A percentile compares a stretch with the other conserved stretches of the same genome.
These are phyloP conservation scores for Neurospora tetraspora DNA, from an alignment of 495 filamentous ascomycete genomes.

Conservation along the genomic window DNA sequence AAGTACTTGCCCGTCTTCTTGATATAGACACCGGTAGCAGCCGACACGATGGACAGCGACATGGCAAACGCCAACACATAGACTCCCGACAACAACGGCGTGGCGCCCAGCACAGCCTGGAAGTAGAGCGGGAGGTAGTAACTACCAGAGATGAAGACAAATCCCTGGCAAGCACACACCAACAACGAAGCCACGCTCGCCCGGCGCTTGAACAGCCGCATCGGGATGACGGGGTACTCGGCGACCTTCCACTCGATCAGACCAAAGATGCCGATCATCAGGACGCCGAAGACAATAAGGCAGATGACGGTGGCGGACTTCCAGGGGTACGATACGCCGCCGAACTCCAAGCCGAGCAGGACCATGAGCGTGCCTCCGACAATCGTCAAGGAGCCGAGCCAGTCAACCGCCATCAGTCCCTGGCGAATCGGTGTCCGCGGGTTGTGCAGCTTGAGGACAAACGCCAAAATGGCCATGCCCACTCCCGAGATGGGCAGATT, in stretches of 20 bases:
- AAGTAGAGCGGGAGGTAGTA: slow-evolving; percentile 77
- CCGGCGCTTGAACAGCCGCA: slow-evolving; percentile 51
- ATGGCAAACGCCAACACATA: slow-evolving; percentile 69
- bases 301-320: slow-evolving; percentile 63
- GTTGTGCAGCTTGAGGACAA: slow-evolving; percentile 68
- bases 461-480: slow-evolving; percentile 53
- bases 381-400: slow-evolving; percentile 58
- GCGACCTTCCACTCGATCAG: slow-evolving; percentile 64
- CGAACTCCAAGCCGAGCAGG: slow-evolving; percentile 68
- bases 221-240: slow-evolving; percentile 67
- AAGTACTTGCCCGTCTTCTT: slow-evolving; percentile 56
- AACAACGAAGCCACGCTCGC: slow-evolving; percentile 50
- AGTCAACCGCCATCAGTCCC: slow-evolving; percentile 69
- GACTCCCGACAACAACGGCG: slow-evolving; percentile 67
- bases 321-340: slow-evolving; percentile 71
- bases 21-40: slow-evolving; percentile 56
- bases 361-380: slow-evolving; percentile 75
- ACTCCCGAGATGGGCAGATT: slow-evolving; percentile 70
- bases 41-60: slow-evolving; percentile 57
- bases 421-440: slow-evolving; percentile 59
- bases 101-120: slow-evolving; percentile 61
- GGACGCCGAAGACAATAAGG: slow-evolving; percentile 63
- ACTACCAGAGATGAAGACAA: slow-evolving; percentile 62
- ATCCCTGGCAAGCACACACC: slow-evolving; percentile 54
- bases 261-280: slow-evolving; percentile 53